Evolutionary conservation across 305 asterid genomes (phyloP).

Genomic region (Solanum chacoense): DNA sequence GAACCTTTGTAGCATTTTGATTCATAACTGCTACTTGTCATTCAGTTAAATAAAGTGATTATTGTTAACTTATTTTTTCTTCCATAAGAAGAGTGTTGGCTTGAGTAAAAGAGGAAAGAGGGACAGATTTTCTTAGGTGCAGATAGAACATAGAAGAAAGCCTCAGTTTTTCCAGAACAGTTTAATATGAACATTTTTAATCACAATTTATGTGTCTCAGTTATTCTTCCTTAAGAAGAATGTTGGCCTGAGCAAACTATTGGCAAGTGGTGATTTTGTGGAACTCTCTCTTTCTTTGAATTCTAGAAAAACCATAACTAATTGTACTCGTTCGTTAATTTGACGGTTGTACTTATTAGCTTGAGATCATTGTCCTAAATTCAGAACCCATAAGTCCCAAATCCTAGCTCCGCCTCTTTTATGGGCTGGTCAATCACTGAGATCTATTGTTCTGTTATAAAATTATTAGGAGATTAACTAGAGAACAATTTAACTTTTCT

Average conservation of each 20-base stretch:
- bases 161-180: not conserved
- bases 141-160: not conserved
- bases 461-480: not conserved
- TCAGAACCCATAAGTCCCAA: not conserved
- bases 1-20: not conserved
- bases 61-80: not conserved
- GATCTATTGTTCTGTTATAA: not conserved
- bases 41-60: not conserved
- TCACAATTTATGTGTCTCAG: not conserved
- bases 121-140: not conserved
- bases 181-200: not conserved
- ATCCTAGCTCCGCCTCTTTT: not conserved
- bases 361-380: not conserved
- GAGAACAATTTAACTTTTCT: not conserved
- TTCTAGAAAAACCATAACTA: not conserved
- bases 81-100: not conserved
- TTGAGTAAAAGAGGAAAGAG: not conserved
- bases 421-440: not conserved
- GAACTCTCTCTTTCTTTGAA: not conserved
- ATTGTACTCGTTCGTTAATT: not conserved
- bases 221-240: not conserved
- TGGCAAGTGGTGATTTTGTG: not conserved
- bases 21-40: not conserved
- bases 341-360: not conserved
- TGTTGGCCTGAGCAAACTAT: not conserved